phyloP scores from a whole-genome alignment of 176 grass and related monocot species.

The Alopecurus myosuroides region DNA sequence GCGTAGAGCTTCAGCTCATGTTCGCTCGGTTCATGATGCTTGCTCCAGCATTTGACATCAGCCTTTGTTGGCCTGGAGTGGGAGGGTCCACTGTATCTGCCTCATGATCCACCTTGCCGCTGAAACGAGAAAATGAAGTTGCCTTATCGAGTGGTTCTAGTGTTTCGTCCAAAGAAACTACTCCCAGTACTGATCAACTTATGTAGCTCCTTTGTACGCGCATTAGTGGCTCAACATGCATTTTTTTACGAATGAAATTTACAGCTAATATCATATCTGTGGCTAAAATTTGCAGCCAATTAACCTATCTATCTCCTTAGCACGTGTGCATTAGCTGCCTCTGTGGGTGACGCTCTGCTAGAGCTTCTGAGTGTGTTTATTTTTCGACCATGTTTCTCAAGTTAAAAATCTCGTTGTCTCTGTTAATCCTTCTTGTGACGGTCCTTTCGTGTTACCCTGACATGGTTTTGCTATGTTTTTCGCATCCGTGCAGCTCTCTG shows the following conservation, averaged over 20 bases:
- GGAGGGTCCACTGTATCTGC: too few species aligned
- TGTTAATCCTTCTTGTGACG: background rate
- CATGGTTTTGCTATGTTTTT: background rate
- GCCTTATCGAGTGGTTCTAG: too few species aligned
- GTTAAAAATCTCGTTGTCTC: background rate
- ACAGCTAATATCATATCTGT: background rate
- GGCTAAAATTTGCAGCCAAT: background rate
- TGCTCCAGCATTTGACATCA: too few species aligned
- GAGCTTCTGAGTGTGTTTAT: background rate
- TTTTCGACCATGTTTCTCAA: background rate
- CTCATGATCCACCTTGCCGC: too few species aligned
- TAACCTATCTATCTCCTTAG: background rate
- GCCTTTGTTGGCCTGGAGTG: too few species aligned
- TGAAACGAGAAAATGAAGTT: background rate
- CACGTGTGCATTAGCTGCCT: background rate
- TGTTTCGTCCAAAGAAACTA: too few species aligned
- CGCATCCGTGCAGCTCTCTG: slow-evolving; percentile 53
- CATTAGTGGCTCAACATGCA: too few species aligned
- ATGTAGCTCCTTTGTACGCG: too few species aligned
- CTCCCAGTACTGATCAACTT: background rate
- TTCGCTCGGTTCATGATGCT: too few species aligned
- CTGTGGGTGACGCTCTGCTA: background rate
- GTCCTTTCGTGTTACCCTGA: background rate
- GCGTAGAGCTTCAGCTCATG: too few species aligned
- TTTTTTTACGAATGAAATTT: background rate